Percentiles rank a stretch among this genome's conserved stretches.
Evolutionary conservation across 2,329 filamentous ascomycete genomes (phyloP).

Genomic region (Monilinia vaccinii-corymbosi): DNA sequence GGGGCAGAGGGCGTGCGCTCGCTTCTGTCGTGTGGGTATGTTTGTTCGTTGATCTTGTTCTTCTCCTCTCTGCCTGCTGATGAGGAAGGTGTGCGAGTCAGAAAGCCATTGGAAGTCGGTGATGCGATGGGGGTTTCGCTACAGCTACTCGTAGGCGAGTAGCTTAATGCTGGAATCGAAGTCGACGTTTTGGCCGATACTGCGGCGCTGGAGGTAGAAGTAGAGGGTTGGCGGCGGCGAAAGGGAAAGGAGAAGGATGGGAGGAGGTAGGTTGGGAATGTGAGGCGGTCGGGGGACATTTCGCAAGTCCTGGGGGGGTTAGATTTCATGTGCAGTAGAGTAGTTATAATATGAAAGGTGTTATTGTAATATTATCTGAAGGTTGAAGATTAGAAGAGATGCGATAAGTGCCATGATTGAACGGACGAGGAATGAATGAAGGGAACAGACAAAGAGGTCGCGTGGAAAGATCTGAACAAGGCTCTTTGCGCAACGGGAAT

Average conservation of each 20-base stretch:
- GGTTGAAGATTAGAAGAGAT: not conserved
- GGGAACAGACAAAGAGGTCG: not conserved
- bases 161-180: constrained; percentile 29
- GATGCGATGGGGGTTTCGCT: constrained; percentile 19
- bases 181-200: constrained; percentile 9
- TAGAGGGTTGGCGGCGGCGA: constrained; percentile 32
- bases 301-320: not conserved
- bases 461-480: not conserved
- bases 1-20: not conserved
- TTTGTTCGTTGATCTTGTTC: not conserved
- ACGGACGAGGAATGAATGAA: not conserved
- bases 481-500: not conserved
- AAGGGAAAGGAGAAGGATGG: constrained; percentile 41
- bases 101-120: constrained; percentile 2
- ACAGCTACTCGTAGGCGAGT: constrained; percentile 29
- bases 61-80: not conserved
- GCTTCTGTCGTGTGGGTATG: not conserved
- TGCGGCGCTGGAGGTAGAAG: constrained; percentile 23
- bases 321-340: not conserved
- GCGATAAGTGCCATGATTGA: not conserved
- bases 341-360: not conserved
- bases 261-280: constrained; percentile 43
- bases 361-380: not conserved
- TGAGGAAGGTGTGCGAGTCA: not conserved
- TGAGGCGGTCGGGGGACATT: constrained; percentile 13